Conservation (phyloP, 108 stramenopile genomes). For the Skeletonema marinoi region DNA sequence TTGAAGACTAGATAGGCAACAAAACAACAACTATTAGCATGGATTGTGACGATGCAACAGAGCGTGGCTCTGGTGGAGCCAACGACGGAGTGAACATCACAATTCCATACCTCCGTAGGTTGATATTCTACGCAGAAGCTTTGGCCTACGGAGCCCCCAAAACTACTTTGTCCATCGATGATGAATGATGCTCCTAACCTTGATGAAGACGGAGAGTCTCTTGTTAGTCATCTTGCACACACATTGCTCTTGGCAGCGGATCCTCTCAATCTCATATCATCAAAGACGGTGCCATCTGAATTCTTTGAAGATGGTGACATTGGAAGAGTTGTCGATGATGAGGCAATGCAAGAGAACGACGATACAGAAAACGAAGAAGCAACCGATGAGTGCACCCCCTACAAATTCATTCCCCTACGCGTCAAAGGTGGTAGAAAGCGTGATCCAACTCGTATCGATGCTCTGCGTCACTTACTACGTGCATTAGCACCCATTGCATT, state of each 20-base stretch:
- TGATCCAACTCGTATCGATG: conserved; percentile 56
- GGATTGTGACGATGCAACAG: neutral
- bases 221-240: conserved; percentile 26
- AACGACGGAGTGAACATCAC: neutral
- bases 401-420: conserved; percentile 22
- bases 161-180: neutral
- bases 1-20: neutral
- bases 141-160: conserved; percentile 6
- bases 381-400: conserved; percentile 9
- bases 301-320: conserved; percentile 22
- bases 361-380: conserved; percentile 19
- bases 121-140: conserved; percentile 30
- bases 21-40: neutral
- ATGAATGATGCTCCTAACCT: too few species aligned
- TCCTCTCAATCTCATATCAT: conserved; percentile 32
- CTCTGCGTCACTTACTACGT: conserved; percentile 67
- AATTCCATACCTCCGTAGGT: conserved; percentile 25
- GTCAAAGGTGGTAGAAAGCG: conserved; percentile 41
- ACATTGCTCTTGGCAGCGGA: conserved; percentile 30
- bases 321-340: neutral
- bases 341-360: conserved; percentile 1
- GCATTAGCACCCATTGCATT: conserved; percentile 73
- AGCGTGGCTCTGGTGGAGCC: neutral
- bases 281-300: conserved; percentile 23
- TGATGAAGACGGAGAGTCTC: conserved; percentile 28